phyloP scores from a whole-genome alignment of 345 rosid genomes.

The Gossypium longicalyx region DNA sequence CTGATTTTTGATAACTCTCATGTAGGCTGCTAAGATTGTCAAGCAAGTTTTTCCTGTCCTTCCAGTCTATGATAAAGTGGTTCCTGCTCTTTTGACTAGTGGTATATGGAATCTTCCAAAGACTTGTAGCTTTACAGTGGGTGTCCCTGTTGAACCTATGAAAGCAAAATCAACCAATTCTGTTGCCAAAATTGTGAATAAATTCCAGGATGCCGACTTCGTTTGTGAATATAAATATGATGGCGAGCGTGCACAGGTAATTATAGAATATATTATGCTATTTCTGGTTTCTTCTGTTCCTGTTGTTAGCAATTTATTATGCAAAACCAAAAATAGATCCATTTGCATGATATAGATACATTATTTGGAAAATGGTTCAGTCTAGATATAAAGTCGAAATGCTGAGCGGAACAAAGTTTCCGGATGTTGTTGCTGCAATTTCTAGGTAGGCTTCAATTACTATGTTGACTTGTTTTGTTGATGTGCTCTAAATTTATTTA shows the following conservation, averaged over 20 bases:
- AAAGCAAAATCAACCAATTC: constrained; percentile 88
- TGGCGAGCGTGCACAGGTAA: constrained; percentile 97
- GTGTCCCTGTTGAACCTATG: constrained; percentile 94
- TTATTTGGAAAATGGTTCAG: constrained; percentile 76
- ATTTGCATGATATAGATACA: constrained; percentile 52
- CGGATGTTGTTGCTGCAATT: constrained; percentile 70
- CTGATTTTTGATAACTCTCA: constrained; percentile 5
- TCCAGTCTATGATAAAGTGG: constrained; percentile 85
- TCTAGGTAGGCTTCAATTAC: constrained; percentile 49
- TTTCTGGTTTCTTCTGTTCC: constrained; percentile 9
- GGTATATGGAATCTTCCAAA: constrained; percentile 87
- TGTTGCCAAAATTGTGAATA: constrained; percentile 70
- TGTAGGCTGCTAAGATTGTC: constrained; percentile 81
- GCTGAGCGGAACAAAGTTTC: constrained; percentile 89
- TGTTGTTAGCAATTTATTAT: constrained; percentile 2
- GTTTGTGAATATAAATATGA: constrained; percentile 94
- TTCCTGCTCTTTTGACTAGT: constrained; percentile 66
- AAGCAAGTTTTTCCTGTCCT: constrained; percentile 86
- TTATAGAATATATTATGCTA: constrained; percentile 6
- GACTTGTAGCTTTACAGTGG: constrained; percentile 62
- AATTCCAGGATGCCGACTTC: constrained; percentile 73
- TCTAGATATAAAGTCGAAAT: constrained; percentile 94
- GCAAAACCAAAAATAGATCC: neutral
- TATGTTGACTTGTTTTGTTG: neutral
- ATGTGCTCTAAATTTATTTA: neutral